These are phyloP conservation scores for Phanerodontia chrysosporium DNA, from an alignment of 768 basidiomycete genomes.

Conservation along the genomic window DNA sequence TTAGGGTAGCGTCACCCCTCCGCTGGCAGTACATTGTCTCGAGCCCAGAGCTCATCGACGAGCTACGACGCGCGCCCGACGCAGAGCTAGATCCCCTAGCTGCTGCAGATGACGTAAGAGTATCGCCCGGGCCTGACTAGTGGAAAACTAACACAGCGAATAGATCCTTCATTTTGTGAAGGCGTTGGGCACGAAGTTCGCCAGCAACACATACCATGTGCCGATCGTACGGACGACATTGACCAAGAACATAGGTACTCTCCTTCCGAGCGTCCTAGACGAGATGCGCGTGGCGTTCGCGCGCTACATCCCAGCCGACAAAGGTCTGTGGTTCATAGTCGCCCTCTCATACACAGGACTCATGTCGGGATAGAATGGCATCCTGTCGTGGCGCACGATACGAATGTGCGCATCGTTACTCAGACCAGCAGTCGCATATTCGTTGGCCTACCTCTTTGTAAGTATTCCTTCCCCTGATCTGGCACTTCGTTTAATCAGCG, in stretches of 20 bases:
- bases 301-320: conserved; percentile 15
- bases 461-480: conserved; percentile 2
- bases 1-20: not conserved
- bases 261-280: conserved; percentile 17
- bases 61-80: not conserved
- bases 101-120: not conserved
- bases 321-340: conserved; percentile 1
- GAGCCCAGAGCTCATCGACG: not conserved
- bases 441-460: conserved; percentile 32
- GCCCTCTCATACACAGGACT: too few species aligned
- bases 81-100: not conserved
- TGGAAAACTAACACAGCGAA: not conserved
- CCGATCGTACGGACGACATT: conserved; percentile 5
- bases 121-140: not conserved
- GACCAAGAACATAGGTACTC: not conserved
- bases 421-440: conserved; percentile 30
- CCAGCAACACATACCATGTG: conserved; percentile 27
- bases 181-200: not conserved
- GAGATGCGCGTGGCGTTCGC: conserved; percentile 18
- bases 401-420: conserved; percentile 24
- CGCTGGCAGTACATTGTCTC: not conserved
- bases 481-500: not conserved
- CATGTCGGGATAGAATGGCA: conserved; percentile 22
- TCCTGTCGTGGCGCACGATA: conserved; percentile 15
- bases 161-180: not conserved